Evolutionary conservation across 805 yeast species (phyloP).

Genomic region (Metschnikowia santaceciliae): DNA sequence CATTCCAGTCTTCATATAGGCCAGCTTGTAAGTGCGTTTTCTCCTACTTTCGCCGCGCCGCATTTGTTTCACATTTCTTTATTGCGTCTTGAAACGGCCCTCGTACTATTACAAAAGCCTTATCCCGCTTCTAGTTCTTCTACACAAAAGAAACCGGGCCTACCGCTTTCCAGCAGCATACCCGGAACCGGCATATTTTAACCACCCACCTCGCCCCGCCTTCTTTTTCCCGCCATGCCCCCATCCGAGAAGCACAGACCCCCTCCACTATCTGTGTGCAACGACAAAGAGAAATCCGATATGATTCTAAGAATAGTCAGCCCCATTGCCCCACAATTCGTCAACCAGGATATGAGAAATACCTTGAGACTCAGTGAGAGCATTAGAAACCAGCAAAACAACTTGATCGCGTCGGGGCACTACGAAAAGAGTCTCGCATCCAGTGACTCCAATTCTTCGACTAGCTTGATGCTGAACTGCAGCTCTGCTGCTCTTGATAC

Average conservation of each 20-base stretch:
- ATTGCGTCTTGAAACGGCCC: constrained; percentile 5
- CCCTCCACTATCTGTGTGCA: constrained; percentile 11
- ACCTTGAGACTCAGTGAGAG: constrained; percentile 15
- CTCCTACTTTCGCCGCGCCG: constrained; percentile 2
- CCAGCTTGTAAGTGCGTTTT: background rate
- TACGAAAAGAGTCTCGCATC: constrained; percentile 4
- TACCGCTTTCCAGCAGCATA: background rate
- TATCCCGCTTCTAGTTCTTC: background rate
- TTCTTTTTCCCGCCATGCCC: constrained; percentile 7
- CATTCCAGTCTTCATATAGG: background rate
- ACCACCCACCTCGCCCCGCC: background rate
- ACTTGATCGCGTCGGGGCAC: constrained; percentile 13
- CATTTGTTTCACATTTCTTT: constrained; percentile 6
- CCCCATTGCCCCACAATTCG: constrained; percentile 15
- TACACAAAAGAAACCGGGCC: constrained; percentile 2
- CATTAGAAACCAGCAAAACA: constrained; percentile 16
- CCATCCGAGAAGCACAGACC: constrained; percentile 12
- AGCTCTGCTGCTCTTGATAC: background rate
- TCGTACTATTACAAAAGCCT: constrained; percentile 3
- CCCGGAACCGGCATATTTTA: constrained; percentile 1
- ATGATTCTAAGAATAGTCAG: constrained; percentile 15
- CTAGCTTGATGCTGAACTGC: constrained; percentile 1
- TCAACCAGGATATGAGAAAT: constrained; percentile 14
- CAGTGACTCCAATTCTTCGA: background rate
- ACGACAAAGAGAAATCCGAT: constrained; percentile 11